Base-by-base conservation (phyloP, 2,329 filamentous ascomycete genomes). In the Endocalyx cinctus region DNA sequence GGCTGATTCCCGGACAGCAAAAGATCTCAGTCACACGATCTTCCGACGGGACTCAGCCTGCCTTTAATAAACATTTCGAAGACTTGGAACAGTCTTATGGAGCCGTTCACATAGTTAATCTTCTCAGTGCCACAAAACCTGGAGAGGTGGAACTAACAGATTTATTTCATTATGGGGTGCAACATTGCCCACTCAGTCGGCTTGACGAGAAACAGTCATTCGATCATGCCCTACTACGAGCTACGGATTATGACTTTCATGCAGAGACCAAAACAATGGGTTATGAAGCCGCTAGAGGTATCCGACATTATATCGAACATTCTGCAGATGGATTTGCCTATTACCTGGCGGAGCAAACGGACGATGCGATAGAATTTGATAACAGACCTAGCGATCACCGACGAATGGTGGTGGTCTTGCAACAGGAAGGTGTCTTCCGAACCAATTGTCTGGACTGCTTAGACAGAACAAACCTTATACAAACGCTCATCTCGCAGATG, bases 361-460 rank as follows among this genome's bases (percentile, higher is more conserved):
- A 78, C 27, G 78, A 85, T 31, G 48, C 60, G 13, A 57, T 60
- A 13, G 64, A 72, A 25, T 30, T 43, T 18, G 50, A 54, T 7
- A 54, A 50, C 3, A 52, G 59, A 11, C 59, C 58, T n/a, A 66
- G 48, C 25, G 47, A 50, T 10, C 51, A 62, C 17, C 50, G 52
- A 6, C 66, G 73, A 15, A 68, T 68, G 66, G 74, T 84, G 6
- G 79, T 87, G 2, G 76, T 94, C 15, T 65, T 96, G 31, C 87
- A 94, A 55, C 92, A 98, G 60, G 87, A 94, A 55, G 90, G 92
- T n/a, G 77, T 94, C 5, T 97, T 97, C 59, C 77, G 90, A 41
- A 95, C 89, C 4, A 98, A 98, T 51, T 98, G 92, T 57, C 70
- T 98, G 17, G 92, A 98, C 58, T 98, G 92, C 56, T 68, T 98